Evolutionary conservation across 1,284 basidiomycete species (phyloP).

Genomic region (Ganoderma sp.): DNA sequence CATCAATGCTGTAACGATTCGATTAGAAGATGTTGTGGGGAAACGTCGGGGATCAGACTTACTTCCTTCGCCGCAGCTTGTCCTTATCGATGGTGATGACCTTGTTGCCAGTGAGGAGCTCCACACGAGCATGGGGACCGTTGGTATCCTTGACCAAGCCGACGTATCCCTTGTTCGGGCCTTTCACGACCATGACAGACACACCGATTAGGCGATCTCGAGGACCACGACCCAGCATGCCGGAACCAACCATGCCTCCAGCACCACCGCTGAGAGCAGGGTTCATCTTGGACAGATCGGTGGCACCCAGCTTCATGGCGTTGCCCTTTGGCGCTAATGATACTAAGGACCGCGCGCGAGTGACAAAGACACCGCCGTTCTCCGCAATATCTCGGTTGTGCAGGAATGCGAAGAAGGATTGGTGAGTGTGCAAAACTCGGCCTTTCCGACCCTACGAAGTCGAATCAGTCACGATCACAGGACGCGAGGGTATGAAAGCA

Average conservation of each 20-base stretch:
- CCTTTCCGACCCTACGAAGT: slow-evolving; percentile 80
- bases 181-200: slow-evolving; percentile 83
- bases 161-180: slow-evolving; percentile 89
- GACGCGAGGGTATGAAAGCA: slow-evolving; percentile 33
- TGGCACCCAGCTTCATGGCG: slow-evolving; percentile 62
- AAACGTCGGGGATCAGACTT: slow-evolving; percentile 41
- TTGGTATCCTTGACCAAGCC: slow-evolving; percentile 97
- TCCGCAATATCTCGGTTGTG: slow-evolving; percentile 91
- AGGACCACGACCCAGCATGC: slow-evolving; percentile 72
- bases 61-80: slow-evolving; percentile 82
- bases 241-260: slow-evolving; percentile 82
- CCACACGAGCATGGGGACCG: slow-evolving; percentile 87
- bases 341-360: slow-evolving; percentile 77
- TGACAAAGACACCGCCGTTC: slow-evolving; percentile 95
- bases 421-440: slow-evolving; percentile 92
- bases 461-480: neutral
- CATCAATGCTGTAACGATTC: slow-evolving; percentile 53
- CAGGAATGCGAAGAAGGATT: slow-evolving; percentile 93
- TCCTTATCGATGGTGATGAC: slow-evolving; percentile 86
- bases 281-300: slow-evolving; percentile 96
- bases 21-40: neutral
- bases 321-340: slow-evolving; percentile 88
- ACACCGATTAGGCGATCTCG: slow-evolving; percentile 86
- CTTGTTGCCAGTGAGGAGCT: slow-evolving; percentile 91
- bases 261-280: slow-evolving; percentile 74